Percentiles rank a stretch among this genome's conserved stretches.
Evolutionary conservation across 768 basidiomycete species (phyloP).

Genomic region (Suillus subalutaceus): DNA sequence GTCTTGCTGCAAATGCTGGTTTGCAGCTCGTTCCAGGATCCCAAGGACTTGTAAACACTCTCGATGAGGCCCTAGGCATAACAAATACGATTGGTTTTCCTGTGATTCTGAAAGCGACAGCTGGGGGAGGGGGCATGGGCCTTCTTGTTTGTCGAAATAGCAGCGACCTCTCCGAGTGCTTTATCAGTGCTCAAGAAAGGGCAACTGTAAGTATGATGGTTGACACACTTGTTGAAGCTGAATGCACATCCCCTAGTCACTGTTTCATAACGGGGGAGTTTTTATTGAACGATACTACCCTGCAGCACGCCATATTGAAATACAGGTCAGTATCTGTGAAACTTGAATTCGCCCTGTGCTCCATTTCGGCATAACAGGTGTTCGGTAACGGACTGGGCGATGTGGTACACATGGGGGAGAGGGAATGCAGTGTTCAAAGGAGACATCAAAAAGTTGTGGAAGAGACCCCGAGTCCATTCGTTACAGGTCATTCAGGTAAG

Average conservation of each 20-base stretch:
- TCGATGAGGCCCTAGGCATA: constrained; percentile 43
- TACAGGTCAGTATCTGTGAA: constrained; percentile 48
- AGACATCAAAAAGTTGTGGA: constrained; percentile 77
- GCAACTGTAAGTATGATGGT: constrained; percentile 44
- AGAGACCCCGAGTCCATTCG: constrained; percentile 67
- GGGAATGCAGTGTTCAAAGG: constrained; percentile 72
- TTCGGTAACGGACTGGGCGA: constrained; percentile 66
- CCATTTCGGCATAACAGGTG: constrained; percentile 40
- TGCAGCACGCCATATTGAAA: constrained; percentile 63
- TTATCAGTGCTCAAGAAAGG: constrained; percentile 40
- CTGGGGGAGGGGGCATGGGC: constrained; percentile 73
- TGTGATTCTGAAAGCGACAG: constrained; percentile 67
- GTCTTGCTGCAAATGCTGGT: constrained; percentile 46
- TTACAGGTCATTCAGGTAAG: constrained; percentile 46
- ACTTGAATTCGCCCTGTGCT: neutral
- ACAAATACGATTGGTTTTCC: constrained; percentile 56
- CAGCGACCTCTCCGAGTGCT: constrained; percentile 39
- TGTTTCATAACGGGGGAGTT: constrained; percentile 54
- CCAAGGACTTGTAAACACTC: constrained; percentile 44
- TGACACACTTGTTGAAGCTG: neutral
- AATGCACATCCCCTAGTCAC: constrained; percentile 28
- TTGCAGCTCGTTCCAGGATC: constrained; percentile 63
- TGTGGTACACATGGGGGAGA: constrained; percentile 66
- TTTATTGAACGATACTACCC: constrained; percentile 65
- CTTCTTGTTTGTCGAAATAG: constrained; percentile 54